phyloP scores from a whole-genome alignment of 1,139 yeast genomes.

The Taphrina deformans region DNA sequence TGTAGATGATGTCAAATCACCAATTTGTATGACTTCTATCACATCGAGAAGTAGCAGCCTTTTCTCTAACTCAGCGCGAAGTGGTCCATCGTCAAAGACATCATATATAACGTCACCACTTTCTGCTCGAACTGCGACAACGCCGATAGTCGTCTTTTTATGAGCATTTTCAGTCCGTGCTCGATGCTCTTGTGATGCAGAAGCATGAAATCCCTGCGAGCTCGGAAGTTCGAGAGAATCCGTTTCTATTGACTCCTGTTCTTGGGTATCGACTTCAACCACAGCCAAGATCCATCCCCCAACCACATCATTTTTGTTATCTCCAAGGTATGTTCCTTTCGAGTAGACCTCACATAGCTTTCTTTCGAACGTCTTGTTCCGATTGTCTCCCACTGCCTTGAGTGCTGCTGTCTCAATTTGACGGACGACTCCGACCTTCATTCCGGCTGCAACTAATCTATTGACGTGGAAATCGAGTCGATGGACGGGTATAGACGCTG shows the following conservation, averaged over 20 bases:
- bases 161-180: background rate
- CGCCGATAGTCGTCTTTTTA: conserved; percentile 43
- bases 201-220: background rate
- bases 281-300: conserved; percentile 36
- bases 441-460: conserved; percentile 60
- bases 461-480: conserved; percentile 73
- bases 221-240: background rate
- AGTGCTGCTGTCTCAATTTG: conserved; percentile 81
- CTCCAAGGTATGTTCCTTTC: conserved; percentile 78
- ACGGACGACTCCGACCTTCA: conserved; percentile 81
- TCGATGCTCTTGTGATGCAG: conserved; percentile 8
- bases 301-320: conserved; percentile 39
- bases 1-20: conserved; percentile 47
- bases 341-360: conserved; percentile 73
- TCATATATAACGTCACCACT: conserved; percentile 80
- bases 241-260: background rate
- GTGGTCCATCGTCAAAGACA: conserved; percentile 57
- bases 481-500: conserved; percentile 79
- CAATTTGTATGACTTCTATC: conserved; percentile 61
- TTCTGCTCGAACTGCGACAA: conserved; percentile 71
- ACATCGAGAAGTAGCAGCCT: conserved; percentile 73
- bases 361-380: conserved; percentile 62
- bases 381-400: conserved; percentile 54
- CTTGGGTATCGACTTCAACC: conserved; percentile 38
- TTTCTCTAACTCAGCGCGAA: conserved; percentile 66